These are phyloP conservation scores for Megacollybia marginata DNA, from an alignment of 768 basidiomycete species.

Conservation along the genomic window DNA sequence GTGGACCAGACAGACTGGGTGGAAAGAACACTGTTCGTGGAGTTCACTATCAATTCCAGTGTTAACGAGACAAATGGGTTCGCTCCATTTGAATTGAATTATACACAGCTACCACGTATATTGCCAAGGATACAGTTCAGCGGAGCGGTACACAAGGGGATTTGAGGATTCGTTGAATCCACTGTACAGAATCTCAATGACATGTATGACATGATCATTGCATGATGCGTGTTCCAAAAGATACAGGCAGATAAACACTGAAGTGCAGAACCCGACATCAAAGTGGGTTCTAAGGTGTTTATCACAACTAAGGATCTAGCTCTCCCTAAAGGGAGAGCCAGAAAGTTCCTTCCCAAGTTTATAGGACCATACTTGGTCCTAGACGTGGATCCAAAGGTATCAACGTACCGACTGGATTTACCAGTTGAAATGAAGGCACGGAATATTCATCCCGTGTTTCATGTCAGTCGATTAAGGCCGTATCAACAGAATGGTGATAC, in stretches of 20 bases:
- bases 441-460: neutral
- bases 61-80: slow-evolving; percentile 7
- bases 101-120: neutral
- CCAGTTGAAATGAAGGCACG: neutral
- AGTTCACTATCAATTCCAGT: slow-evolving; percentile 15
- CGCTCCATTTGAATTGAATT: slow-evolving; percentile 3
- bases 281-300: neutral
- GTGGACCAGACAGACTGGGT: slow-evolving; percentile 14
- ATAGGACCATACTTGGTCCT: neutral
- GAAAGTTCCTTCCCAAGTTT: neutral
- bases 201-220: neutral
- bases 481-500: neutral
- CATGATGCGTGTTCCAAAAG: neutral
- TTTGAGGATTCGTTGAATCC: neutral
- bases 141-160: neutral
- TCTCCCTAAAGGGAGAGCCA: neutral
- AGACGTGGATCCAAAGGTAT: neutral
- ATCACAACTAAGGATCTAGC: neutral
- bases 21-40: slow-evolving; percentile 2
- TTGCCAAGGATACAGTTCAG: neutral
- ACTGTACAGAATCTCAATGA: neutral
- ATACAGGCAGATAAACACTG: neutral
- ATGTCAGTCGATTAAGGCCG: neutral
- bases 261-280: neutral
- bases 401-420: neutral